Evolutionary conservation across 495 filamentous ascomycete species (phyloP).

Genomic region (Penicillium antarcticum): DNA sequence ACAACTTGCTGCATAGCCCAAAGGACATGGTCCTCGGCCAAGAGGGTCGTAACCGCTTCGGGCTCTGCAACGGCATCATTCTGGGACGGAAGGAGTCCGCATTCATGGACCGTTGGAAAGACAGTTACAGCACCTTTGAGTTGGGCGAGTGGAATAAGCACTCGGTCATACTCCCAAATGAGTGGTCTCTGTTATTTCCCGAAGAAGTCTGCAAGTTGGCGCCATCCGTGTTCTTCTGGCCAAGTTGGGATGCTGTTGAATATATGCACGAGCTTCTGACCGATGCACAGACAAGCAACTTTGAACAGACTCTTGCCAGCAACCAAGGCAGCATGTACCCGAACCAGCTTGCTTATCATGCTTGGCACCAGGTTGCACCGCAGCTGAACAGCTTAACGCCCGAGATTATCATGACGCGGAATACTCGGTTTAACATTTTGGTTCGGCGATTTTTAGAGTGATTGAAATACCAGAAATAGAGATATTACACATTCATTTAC

Average conservation of each 20-base stretch:
- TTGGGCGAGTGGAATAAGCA: constrained; percentile 47
- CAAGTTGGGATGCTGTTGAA: constrained; percentile 44
- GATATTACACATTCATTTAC: too few species aligned
- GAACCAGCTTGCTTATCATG: constrained; percentile 45
- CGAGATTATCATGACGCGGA: constrained; percentile 25
- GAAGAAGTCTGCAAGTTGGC: constrained; percentile 41
- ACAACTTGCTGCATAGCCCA: constrained; percentile 5
- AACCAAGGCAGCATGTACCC: constrained; percentile 39
- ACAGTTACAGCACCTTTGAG: constrained; percentile 35
- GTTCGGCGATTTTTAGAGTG: constrained; percentile 36
- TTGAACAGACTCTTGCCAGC: constrained; percentile 6
- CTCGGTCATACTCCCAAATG: constrained; percentile 38
- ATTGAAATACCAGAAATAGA: background rate
- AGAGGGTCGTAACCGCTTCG: constrained; percentile 45
- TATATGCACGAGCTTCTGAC: constrained; percentile 43
- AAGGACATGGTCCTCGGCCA: constrained; percentile 42
- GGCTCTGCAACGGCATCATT: constrained; percentile 46
- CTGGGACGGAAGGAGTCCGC: constrained; percentile 36
- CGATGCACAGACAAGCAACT: constrained; percentile 12
- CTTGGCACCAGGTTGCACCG: constrained; percentile 46
- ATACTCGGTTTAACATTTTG: constrained; percentile 46
- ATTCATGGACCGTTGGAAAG: constrained; percentile 42
- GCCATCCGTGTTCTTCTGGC: constrained; percentile 47
- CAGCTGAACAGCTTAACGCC: constrained; percentile 39
- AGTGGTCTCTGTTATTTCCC: constrained; percentile 32